Percentiles rank a stretch among this genome's conserved stretches.
Conservation (phyloP, 768 basidiomycete genomes). For the Leucogyrophana mollusca region DNA sequence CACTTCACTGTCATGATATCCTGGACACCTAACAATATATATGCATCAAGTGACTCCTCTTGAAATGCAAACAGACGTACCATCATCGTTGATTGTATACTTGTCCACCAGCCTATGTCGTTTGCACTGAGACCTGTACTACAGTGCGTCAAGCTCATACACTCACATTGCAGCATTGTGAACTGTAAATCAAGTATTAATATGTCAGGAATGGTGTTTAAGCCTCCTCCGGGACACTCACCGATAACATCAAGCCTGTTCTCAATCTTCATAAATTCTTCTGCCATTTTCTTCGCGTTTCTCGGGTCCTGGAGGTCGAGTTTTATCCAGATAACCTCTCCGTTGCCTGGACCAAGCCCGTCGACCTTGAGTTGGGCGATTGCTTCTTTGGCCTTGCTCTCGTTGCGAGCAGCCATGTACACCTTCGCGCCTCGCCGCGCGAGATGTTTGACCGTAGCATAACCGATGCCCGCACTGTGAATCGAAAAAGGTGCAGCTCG, state of each 20-base stretch:
- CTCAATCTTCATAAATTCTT: slow-evolving; percentile 49
- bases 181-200: slow-evolving; percentile 30
- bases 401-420: slow-evolving; percentile 54
- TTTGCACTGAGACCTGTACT: slow-evolving; percentile 1
- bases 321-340: slow-evolving; percentile 46
- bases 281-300: slow-evolving; percentile 45
- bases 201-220: background rate
- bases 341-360: slow-evolving; percentile 43
- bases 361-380: slow-evolving; percentile 44
- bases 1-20: slow-evolving; percentile 47
- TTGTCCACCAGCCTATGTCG: slow-evolving; percentile 16
- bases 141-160: background rate
- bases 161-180: slow-evolving; percentile 56
- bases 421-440: slow-evolving; percentile 56
- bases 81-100: slow-evolving; percentile 24
- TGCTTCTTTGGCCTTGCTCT: slow-evolving; percentile 43
- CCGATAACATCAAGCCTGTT: slow-evolving; percentile 53
- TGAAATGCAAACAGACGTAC: slow-evolving; percentile 7
- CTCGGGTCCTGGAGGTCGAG: slow-evolving; percentile 52
- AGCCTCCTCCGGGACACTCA: slow-evolving; percentile 21
- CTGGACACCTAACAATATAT: slow-evolving; percentile 32
- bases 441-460: slow-evolving; percentile 49
- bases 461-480: slow-evolving; percentile 48
- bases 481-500: background rate
- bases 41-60: background rate